Evolutionary conservation across 768 basidiomycete species (phyloP).

Genomic region (Russula brevipes): DNA sequence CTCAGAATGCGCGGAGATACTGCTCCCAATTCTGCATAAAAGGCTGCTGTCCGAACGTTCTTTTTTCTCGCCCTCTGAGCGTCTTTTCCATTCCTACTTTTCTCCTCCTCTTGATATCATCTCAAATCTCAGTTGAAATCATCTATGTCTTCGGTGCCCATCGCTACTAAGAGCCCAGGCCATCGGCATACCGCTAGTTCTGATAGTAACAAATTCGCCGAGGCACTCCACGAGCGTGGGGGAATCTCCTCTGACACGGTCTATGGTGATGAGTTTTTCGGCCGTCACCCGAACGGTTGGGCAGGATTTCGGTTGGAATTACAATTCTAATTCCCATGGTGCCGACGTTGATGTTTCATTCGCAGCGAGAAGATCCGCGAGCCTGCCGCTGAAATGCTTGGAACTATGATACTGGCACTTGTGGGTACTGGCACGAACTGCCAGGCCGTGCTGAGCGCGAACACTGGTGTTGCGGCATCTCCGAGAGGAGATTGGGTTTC

Average conservation of each 20-base stretch:
- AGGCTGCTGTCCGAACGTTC: not conserved
- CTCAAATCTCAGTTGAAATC: too few relatives aligned
- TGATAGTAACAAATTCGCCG: not conserved
- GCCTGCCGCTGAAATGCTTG: conserved; percentile 29
- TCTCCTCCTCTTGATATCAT: not conserved
- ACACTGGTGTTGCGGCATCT: conserved; percentile 24
- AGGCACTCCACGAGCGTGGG: not conserved
- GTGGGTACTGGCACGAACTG: conserved; percentile 26
- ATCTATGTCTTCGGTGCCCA: conserved; percentile 8
- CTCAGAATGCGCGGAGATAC: not conserved
- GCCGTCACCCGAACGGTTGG: conserved; percentile 25
- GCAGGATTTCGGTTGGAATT: conserved; percentile 22
- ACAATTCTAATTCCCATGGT: not conserved
- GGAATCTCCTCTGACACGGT: not conserved
- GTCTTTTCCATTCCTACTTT: not conserved
- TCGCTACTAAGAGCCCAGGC: not conserved
- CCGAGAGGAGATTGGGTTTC: conserved; percentile 27
- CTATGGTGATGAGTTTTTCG: conserved; percentile 6
- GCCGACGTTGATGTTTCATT: not conserved
- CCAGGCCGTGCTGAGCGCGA: conserved; percentile 26
- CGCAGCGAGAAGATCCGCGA: conserved; percentile 22
- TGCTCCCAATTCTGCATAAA: not conserved
- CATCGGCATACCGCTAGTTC: conserved; percentile 6
- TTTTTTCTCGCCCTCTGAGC: not conserved
- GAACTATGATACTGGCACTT: conserved; percentile 29